Evolutionary conservation across 192 early-diverging fungal species (phyloP).

Genomic region (Umbelopsis ramanniana): DNA sequence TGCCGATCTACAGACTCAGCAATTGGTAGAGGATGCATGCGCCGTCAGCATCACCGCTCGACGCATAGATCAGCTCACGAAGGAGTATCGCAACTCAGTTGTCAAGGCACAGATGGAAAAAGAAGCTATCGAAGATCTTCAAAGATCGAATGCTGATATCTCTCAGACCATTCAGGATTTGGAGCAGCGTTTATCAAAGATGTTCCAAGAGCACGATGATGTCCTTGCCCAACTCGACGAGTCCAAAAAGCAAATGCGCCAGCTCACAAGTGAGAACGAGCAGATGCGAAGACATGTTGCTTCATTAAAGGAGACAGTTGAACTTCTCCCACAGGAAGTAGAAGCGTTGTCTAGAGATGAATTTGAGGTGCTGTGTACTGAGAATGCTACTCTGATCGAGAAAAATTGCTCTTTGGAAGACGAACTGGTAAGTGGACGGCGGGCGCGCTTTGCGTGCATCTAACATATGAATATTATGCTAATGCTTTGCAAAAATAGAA

Average conservation of each 20-base stretch:
- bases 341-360: slow-evolving; percentile 68
- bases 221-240: slow-evolving; percentile 59
- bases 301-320: slow-evolving; percentile 61
- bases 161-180: slow-evolving; percentile 55
- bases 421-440: slow-evolving; percentile 42
- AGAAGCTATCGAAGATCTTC: slow-evolving; percentile 60
- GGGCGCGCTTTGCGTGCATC: not conserved
- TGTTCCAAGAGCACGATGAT: slow-evolving; percentile 74
- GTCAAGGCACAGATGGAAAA: slow-evolving; percentile 64
- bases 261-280: slow-evolving; percentile 37
- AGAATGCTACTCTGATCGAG: slow-evolving; percentile 79
- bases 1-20: slow-evolving; percentile 62
- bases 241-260: slow-evolving; percentile 14
- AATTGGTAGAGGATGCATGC: slow-evolving; percentile 74
- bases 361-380: slow-evolving; percentile 75
- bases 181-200: slow-evolving; percentile 58
- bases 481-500: not conserved
- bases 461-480: not conserved
- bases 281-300: slow-evolving; percentile 56
- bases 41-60: slow-evolving; percentile 66
- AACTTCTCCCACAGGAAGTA: slow-evolving; percentile 52
- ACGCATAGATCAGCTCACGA: slow-evolving; percentile 67
- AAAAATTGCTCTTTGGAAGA: slow-evolving; percentile 68
- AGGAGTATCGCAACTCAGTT: slow-evolving; percentile 58
- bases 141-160: slow-evolving; percentile 65